Base-by-base conservation (phyloP, 2,329 filamentous ascomycete species). In the Colletotrichum zoysiae region DNA sequence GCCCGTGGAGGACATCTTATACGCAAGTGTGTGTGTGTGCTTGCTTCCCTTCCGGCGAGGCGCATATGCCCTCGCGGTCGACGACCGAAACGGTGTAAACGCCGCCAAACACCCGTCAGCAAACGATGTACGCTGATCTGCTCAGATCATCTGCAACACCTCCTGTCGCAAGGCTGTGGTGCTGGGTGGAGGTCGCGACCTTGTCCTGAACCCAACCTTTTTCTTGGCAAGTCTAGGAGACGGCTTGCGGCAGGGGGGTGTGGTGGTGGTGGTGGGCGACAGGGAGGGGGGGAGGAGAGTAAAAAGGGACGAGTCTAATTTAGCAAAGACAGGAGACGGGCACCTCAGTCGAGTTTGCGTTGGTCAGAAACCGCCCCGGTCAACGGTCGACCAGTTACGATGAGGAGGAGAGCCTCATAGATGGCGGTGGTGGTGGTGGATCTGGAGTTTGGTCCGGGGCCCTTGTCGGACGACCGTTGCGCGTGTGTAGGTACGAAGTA, bases 81-180 rank as follows among this genome's bases (percentile, higher is more conserved):
- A 69, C 44, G 59, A 26, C 59, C 59, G 59, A 69, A 69, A 71
- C 69, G 69, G 68, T 20, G 53, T n/a, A 56, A 56, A 51, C 50
- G 23, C 50, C 58, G 46, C 44, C 69, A 71, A 71, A 69, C 53
- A 57, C 51, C 61, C 53, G 38, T n/a, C 65, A 63, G 44, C 61
- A 46, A 30, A 42, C 65, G 38, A 69, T 62, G 65, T 62, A 63
- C 64, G 50, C 59, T 71, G 72, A 73, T 69, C 64, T 73, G 50
- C 69, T 74, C 70, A 65, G 72, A 74, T 74, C 60, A 74, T 70
- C 72, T 74, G 72, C 72, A 74, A 74, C 72, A 62, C 57, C 63
- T 73, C 69, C 65, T 63, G 72, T 74, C 70, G 69, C 72, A 74
- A 68, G 70, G 72, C 69, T 73, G 65, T 62, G 70, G 55, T 73